Base-by-base conservation (phyloP, 805 yeast genomes). In the Sugiyamaella mastotermitis region DNA sequence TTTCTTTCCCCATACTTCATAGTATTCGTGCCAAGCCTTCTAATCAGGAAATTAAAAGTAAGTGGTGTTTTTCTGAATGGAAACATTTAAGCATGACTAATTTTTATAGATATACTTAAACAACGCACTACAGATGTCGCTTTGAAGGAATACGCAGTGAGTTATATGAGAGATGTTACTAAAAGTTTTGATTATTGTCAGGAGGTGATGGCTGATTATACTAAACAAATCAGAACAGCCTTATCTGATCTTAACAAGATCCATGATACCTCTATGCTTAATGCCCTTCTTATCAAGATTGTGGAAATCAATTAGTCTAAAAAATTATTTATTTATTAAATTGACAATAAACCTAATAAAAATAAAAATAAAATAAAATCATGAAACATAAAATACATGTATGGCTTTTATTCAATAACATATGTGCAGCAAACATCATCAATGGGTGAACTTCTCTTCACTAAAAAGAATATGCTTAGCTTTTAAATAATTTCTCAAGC, bases 1-100 rank as follows among this genome's bases (percentile, higher is more conserved):
- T 82, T 43, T 84, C 95, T 0, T 82, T 84, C 46, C 96, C 96
- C 0, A 76, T 88, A 2, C 71, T 88, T 13, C 92, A 85, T 57
- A 70, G 79, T 3, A 58, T 81, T 2, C 52, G 64, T 14, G 50
- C 54, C 24, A 65, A 64, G 33, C 43, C 51, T 1, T 45, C 50
- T 1, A 65, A 67, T 35, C 58, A 62, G 38, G 70, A 69, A 37
- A 53, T 78, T 8, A 45, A 69, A 37, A 57, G 57, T 52, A 40
- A 32, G 55, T 42, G 14, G 7, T 6, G 9, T n/a, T 14, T 4
- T 20, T n/a, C n/a, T n/a, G n/a, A n/a, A n/a, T n/a, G n/a, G n/a
- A n/a, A n/a, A n/a, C n/a, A n/a, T n/a, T n/a, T n/a, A n/a, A n/a
- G n/a, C n/a, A n/a, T n/a, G n/a, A n/a, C 25, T n/a, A n/a, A n/a